Evolutionary conservation across 176 grass and related monocot genomes (phyloP).

Genomic region (Miscanthus lutarioriparius): DNA sequence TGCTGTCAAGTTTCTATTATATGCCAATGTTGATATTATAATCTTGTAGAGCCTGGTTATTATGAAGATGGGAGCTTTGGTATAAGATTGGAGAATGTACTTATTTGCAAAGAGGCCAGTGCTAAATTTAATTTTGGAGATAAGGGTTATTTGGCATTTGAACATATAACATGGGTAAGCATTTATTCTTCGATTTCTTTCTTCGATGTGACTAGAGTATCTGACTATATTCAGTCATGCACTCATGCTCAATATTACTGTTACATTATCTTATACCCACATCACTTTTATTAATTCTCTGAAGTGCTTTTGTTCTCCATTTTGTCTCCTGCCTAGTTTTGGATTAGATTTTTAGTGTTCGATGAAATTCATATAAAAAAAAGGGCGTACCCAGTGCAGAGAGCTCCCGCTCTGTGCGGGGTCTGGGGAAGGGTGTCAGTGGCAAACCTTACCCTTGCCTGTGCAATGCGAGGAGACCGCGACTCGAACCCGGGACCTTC

Average conservation of each 20-base stretch:
- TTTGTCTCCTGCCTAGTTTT: background rate
- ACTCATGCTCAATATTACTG: background rate
- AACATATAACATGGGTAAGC: slow-evolving; percentile 98
- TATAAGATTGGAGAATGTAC: slow-evolving; percentile 97
- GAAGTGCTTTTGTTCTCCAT: background rate
- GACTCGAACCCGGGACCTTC: no score
- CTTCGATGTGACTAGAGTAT: background rate
- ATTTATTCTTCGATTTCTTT: background rate
- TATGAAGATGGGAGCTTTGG: slow-evolving; percentile 97
- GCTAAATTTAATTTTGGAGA: slow-evolving; percentile 86
- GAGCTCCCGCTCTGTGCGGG: no score
- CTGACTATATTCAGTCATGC: background rate
- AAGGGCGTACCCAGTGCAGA: no score
- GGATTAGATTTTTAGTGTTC: background rate
- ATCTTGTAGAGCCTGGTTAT: slow-evolving; percentile 88
- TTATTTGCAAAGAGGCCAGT: slow-evolving; percentile 79
- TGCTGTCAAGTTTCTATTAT: background rate
- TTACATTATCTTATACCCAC: background rate
- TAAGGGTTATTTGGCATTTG: slow-evolving; percentile 88
- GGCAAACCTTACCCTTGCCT: no score
- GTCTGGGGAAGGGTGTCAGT: no score
- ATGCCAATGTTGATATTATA: background rate
- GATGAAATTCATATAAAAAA: slow-evolving; percentile 6
- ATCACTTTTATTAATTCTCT: background rate
- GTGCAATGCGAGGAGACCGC: no score